These are phyloP conservation scores for Hanseniaspora meyeri DNA, from an alignment of 805 yeast species.

Conservation along the genomic window DNA sequence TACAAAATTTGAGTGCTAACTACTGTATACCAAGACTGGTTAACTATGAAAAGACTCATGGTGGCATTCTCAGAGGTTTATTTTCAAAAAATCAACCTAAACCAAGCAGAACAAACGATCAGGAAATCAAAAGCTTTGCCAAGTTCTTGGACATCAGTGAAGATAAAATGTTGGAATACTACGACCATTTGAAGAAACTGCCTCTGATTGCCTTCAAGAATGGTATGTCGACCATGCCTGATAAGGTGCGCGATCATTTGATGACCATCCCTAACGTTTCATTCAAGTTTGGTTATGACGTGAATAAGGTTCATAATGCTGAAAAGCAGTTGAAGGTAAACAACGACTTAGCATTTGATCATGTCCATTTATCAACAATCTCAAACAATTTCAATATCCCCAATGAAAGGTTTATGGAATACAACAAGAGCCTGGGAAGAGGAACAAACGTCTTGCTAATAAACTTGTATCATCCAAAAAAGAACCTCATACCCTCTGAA, in stretches of 20 bases:
- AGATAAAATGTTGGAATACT: slow-evolving; percentile 28
- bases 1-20: slow-evolving; percentile 48
- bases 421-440: slow-evolving; percentile 22
- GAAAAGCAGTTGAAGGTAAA: not conserved
- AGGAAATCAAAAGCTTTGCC: not conserved
- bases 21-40: slow-evolving; percentile 46
- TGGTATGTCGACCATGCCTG: slow-evolving; percentile 48
- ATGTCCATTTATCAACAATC: slow-evolving; percentile 48
- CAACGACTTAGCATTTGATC: slow-evolving; percentile 31
- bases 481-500: slow-evolving; percentile 29
- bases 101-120: slow-evolving; percentile 14
- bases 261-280: slow-evolving; percentile 31
- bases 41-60: slow-evolving; percentile 45
- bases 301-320: not conserved
- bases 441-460: slow-evolving; percentile 47
- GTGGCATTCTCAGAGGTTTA: slow-evolving; percentile 43
- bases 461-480: slow-evolving; percentile 48
- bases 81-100: slow-evolving; percentile 26
- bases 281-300: not conserved
- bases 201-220: slow-evolving; percentile 50
- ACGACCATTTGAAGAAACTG: slow-evolving; percentile 33
- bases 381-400: slow-evolving; percentile 24
- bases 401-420: slow-evolving; percentile 16
- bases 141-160: not conserved
- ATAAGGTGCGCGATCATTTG: slow-evolving; percentile 31